Evolutionary conservation across 305 asterid species (phyloP), one percentile per base, ranked within the genome.

Genomic region (Ilex paraguariensis): DNA sequence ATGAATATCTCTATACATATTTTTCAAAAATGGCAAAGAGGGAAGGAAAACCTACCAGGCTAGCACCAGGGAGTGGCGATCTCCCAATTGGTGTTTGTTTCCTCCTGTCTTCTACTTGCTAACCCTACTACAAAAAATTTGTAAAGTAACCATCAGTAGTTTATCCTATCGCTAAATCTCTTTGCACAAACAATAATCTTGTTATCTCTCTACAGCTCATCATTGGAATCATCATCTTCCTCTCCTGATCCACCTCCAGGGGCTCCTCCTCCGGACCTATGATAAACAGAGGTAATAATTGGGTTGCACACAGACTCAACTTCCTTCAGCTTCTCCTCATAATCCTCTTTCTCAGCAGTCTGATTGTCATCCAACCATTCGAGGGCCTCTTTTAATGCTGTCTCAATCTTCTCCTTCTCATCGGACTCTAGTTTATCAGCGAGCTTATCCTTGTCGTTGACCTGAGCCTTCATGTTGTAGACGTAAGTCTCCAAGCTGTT

Each of bases 301-400:
- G 95, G 96, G 64, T 85, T 85, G 66, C 92, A 87, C 46, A 82
- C 82, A 0, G 88, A 87, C 66, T 90, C 93, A 0, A 87, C 87
- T 71, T 87, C 96, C 82, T 87, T 86, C 46, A 85, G 75, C 87
- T 83, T 87, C 73, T 85, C 92, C 0, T 87, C 90, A 1, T 71
- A 85, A n/a, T 90, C 90, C 63, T 87, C 97, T 81, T 90, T 85
- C 79, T 85, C 95, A 2, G 86, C 87, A 0, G 15, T 82, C 73
- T 83, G 88, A 56, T 83, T 82, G 3, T 87, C 91, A 6, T 90
- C 97, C 79, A 87, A 65, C 95, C 95, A 85, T 61, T 86, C 93
- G 6, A 86, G 79, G 13, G 95, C 93, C 59, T 90, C 96, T 66
- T 90, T 87, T 0, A 84, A 77, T 3, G 91, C 91, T 0, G 83